Evolutionary conservation across 2,329 filamentous ascomycete species (phyloP), one percentile per base, ranked within the genome.

Genomic region (Amesomyces nigricolor): DNA sequence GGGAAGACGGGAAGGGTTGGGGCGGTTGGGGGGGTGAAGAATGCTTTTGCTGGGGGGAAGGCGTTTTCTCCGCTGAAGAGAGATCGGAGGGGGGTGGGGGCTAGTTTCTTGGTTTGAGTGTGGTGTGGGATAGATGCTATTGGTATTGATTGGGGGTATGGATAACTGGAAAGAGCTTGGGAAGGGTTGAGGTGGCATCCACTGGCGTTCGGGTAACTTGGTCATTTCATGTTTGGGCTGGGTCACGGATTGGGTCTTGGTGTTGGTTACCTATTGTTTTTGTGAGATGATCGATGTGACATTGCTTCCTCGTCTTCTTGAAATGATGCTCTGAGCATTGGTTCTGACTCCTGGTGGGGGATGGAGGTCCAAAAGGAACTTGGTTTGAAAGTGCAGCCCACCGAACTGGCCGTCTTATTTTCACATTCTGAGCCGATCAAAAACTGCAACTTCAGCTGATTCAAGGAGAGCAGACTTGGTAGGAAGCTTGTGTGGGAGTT

Each of bases 1-100:
- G 53, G 39, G 5, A 58, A 56, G 13, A n/a, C 9, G 30, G 62
- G 61, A 9, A 72, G 73, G 61, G 68, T 70, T 26, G 71, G 70
- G 1, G 68, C 78, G 47, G 49, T 56, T 45, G 71, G 65, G 39
- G 69, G 70, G 32, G 67, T 67, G n/a, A 68, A 72, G 43, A 76
- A 71, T 65, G 79, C 71, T 0, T 81, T 86, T 60, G 75, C 70
- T 35, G 74, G 75, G 11, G 72, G 72, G 22, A 26, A 26, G 16
- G 65, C 75, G 4, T 90, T 91, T 67, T 90, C 87, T 16, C 87
- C 87, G 7, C 71, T 91, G 57, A 91, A 91, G 72, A 80, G 80
- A 66, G 83, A 89, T 49, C 78, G 80, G 56, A 81, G 83, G 58
- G 82, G 82, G 32, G 77, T 81, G 3, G 75, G 77, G 58, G 82